A percentile compares a stretch with the other conserved stretches of the same genome.
Conservation (phyloP, 495 filamentous ascomycete species). For the Diplogelasinospora grovesii region DNA sequence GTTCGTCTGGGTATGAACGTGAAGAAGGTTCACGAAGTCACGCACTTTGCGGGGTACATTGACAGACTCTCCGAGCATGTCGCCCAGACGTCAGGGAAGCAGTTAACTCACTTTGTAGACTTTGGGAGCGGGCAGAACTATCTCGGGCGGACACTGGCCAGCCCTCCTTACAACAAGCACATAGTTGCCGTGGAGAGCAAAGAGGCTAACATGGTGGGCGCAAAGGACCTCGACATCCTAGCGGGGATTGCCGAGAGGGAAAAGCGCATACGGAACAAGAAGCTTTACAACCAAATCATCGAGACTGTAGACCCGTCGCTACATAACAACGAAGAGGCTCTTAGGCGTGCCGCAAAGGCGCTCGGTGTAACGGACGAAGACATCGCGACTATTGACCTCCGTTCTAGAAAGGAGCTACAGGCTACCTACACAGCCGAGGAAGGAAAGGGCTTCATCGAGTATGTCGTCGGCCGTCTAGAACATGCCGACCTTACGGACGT, state of each 20-base stretch:
- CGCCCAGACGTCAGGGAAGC: conserved; percentile 23
- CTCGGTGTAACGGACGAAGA: conserved; percentile 28
- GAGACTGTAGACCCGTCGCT: conserved; percentile 32
- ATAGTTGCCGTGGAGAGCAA: conserved; percentile 89
- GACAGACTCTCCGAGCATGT: conserved; percentile 49
- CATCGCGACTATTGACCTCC: conserved; percentile 35
- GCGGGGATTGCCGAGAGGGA: conserved; percentile 64
- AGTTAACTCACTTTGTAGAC: conserved; percentile 86
- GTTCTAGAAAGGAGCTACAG: conserved; percentile 38
- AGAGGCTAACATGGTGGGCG: conserved; percentile 75
- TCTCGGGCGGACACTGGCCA: conserved; percentile 79
- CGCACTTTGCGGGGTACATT: conserved; percentile 51
- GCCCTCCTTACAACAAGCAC: conserved; percentile 73
- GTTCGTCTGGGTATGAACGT: conserved; percentile 87
- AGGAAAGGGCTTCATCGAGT: conserved; percentile 62
- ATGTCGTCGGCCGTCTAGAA: conserved; percentile 53
- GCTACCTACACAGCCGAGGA: conserved; percentile 40
- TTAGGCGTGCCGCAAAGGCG: conserved; percentile 31
- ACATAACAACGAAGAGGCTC: conserved; percentile 31
- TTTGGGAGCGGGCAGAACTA: conserved; percentile 97
- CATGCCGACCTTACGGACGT: conserved; percentile 55
- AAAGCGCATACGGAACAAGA: conserved; percentile 67
- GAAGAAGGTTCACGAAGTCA: conserved; percentile 93
- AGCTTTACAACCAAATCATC: conserved; percentile 50
- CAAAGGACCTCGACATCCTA: conserved; percentile 71